These are phyloP conservation scores for Kwoniella botswanensis DNA, from an alignment of 768 basidiomycete species.

Conservation along the genomic window DNA sequence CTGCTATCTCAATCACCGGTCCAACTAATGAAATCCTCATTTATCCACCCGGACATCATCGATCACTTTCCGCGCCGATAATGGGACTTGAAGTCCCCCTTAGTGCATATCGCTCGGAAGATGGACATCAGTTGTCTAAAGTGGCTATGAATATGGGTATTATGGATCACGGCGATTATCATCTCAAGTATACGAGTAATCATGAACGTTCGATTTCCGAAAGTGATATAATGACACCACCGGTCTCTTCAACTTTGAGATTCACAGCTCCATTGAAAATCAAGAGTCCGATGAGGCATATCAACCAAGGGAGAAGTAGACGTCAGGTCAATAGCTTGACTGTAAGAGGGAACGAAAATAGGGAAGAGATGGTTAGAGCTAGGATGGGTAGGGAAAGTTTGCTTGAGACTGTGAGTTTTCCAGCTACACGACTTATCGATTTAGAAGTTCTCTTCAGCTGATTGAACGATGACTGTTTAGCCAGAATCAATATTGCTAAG, in stretches of 20 bases:
- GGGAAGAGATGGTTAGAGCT: constrained; percentile 1
- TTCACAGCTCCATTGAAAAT: constrained; percentile 6
- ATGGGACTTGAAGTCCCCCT: constrained; percentile 14
- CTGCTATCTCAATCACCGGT: constrained; percentile 2
- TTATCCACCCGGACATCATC: constrained; percentile 29
- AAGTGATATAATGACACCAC: neutral
- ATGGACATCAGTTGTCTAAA: neutral
- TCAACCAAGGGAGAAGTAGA: neutral
- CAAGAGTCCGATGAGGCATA: neutral
- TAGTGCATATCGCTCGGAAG: neutral
- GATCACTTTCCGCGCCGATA: constrained; percentile 20
- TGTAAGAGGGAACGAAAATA: neutral
- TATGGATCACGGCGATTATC: neutral
- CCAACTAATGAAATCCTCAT: constrained; percentile 27
- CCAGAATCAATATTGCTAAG: constrained; percentile 39
- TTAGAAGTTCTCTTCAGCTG: no score
- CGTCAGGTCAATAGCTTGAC: constrained; percentile 17
- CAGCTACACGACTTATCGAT: no score
- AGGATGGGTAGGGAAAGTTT: constrained; percentile 30
- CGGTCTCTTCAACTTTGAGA: neutral
- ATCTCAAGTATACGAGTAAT: neutral
- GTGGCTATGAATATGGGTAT: neutral
- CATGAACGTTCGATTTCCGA: constrained; percentile 14
- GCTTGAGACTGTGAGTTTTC: constrained; percentile 33
- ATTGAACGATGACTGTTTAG: constrained; percentile 5